Percentiles rank a stretch among this genome's conserved stretches.
Conservation (phyloP, 169 alveolate genomes). For the Hepatocystis sp. region DNA sequence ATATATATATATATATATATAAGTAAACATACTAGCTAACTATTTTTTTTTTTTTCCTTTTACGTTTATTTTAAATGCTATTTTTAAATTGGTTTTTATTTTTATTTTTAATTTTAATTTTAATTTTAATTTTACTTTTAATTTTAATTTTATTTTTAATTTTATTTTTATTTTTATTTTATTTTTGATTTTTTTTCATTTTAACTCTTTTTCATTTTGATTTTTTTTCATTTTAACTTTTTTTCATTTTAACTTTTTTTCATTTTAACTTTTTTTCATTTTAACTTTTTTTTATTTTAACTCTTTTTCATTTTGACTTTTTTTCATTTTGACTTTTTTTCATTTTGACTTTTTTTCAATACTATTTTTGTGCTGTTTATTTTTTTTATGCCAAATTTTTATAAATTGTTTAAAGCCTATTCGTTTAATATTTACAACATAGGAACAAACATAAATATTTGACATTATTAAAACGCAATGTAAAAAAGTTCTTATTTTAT, state of each 20-base stretch:
- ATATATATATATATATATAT: not conserved
- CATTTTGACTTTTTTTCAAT: too few relatives aligned
- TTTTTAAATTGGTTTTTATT: not conserved
- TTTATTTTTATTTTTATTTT: not conserved
- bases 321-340: too few relatives aligned
- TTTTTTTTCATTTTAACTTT: not conserved
- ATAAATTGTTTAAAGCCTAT: too few relatives aligned
- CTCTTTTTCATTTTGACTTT: not conserved
- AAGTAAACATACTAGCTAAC: constrained; percentile 1
- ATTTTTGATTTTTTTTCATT: not conserved
- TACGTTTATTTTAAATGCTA: not conserved
- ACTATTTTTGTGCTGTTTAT: too few relatives aligned
- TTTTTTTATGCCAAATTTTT: too few relatives aligned
- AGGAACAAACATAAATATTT: too few relatives aligned
- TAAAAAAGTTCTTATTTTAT: too few relatives aligned
- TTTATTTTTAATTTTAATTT: not conserved
- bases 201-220: not conserved
- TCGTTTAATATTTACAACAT: too few relatives aligned
- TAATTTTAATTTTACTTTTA: constrained; percentile 20
- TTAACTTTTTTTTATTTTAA: constrained; percentile 5
- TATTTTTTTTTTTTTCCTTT: constrained; percentile 5
- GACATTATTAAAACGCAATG: too few relatives aligned
- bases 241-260: not conserved
- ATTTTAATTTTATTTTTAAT: not conserved
- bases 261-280: not conserved